A percentile compares a stretch with the other conserved stretches of the same genome.
Conservation (phyloP, 192 early-diverging fungal species). For the Linnemannia hyalina region DNA sequence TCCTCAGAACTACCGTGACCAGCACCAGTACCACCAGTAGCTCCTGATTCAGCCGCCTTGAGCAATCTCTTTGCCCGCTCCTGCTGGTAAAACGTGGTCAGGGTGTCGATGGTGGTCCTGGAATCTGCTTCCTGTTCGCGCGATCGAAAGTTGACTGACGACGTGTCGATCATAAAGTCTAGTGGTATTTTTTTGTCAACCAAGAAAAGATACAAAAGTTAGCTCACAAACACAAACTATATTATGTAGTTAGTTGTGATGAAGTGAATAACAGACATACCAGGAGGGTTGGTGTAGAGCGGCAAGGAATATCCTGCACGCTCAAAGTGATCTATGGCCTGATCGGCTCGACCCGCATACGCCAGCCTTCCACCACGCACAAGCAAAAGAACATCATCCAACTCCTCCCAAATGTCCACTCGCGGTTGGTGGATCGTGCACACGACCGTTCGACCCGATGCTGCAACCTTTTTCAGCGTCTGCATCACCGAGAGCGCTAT, state of each 20-base stretch:
- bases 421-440: conserved; percentile 92
- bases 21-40: background rate
- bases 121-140: background rate
- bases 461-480: conserved; percentile 16
- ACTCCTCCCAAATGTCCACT: conserved; percentile 77
- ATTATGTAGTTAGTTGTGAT: background rate
- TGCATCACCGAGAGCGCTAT: conserved; percentile 13
- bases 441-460: conserved; percentile 64
- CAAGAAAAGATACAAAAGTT: no score
- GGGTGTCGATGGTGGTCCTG: background rate
- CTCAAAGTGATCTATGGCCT: conserved; percentile 16
- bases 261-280: background rate
- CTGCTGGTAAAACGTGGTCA: background rate
- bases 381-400: conserved; percentile 83
- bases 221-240: no score
- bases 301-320: conserved; percentile 14
- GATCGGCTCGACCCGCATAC: conserved; percentile 4
- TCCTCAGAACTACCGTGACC: background rate
- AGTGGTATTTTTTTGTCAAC: background rate
- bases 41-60: background rate
- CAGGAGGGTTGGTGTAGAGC: conserved; percentile 11
- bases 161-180: conserved; percentile 33
- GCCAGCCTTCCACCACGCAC: conserved; percentile 60
- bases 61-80: no score
- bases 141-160: conserved; percentile 21